Percentiles rank a stretch among this genome's conserved stretches.
Evolutionary conservation across 305 asterid species (phyloP).

Genomic region (Solanum hybrid): DNA sequence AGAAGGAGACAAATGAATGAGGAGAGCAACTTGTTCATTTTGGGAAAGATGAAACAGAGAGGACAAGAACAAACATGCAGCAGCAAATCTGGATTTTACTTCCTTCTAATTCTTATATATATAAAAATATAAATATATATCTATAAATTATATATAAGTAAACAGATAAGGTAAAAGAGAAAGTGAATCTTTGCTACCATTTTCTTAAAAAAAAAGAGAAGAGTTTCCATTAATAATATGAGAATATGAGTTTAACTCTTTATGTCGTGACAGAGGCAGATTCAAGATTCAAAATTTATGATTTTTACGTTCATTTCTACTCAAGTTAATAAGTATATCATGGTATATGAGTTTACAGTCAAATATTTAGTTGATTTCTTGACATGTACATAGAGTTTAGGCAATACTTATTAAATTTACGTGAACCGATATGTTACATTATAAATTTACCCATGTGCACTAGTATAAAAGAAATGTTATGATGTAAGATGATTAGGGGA

Average conservation of each 20-base stretch:
- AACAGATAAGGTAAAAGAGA: neutral
- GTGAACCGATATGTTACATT: neutral
- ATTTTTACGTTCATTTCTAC: neutral
- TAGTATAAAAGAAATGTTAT: neutral
- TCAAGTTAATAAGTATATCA: neutral
- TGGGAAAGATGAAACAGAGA: neutral
- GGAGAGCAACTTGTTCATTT: slow-evolving; percentile 14
- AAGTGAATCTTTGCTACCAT: neutral
- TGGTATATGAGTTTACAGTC: neutral
- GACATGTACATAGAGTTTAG: neutral
- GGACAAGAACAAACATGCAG: neutral
- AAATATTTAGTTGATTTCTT: neutral
- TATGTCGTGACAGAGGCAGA: neutral
- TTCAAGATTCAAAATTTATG: neutral
- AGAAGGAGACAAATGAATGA: slow-evolving; percentile 30
- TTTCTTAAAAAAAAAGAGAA: neutral
- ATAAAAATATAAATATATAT: too few species aligned
- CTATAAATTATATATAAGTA: too few species aligned
- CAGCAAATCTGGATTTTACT: neutral
- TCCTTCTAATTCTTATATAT: neutral
- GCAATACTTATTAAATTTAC: neutral
- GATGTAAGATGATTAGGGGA: neutral
- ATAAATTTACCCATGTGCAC: neutral
- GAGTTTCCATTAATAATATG: neutral
- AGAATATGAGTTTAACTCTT: neutral